Evolutionary conservation across 23 red algal genomes (phyloP).

Genomic region (Porphyridium purpureum): DNA sequence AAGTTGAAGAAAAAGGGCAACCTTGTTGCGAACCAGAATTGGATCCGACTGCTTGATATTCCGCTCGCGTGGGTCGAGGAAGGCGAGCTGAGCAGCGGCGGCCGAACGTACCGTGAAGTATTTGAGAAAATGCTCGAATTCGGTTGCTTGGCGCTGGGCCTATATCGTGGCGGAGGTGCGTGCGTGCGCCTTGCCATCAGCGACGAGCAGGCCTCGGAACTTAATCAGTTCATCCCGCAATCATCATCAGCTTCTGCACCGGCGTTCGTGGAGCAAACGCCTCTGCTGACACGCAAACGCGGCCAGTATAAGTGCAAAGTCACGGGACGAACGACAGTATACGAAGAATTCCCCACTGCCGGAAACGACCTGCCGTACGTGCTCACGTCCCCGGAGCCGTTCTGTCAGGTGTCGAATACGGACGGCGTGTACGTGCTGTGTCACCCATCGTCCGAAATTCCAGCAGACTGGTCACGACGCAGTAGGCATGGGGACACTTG

Average conservation of each 20-base stretch:
- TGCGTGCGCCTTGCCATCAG: constrained; percentile 25
- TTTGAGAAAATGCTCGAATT: constrained; percentile 36
- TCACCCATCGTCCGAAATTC: constrained; percentile 19
- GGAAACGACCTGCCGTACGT: constrained; percentile 60
- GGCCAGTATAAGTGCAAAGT: too few species aligned
- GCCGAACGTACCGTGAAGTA: constrained; percentile 39
- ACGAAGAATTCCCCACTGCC: too few species aligned
- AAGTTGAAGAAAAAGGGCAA: too few species aligned
- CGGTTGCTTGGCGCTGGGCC: constrained; percentile 25
- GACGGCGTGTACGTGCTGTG: constrained; percentile 61
- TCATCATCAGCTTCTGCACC: too few species aligned
- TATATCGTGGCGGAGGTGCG: constrained; percentile 45
- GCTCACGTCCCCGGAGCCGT: constrained; percentile 41
- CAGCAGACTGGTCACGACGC: constrained; percentile 37
- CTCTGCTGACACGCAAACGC: too few species aligned
- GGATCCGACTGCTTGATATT: constrained; percentile 35
- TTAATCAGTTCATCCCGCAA: too few species aligned
- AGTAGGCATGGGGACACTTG: too few species aligned
- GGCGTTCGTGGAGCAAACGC: too few species aligned
- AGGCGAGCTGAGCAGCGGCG: constrained; percentile 14
- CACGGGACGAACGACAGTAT: too few species aligned
- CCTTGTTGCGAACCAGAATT: too few species aligned
- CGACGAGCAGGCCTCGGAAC: background rate
- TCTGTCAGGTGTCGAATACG: constrained; percentile 15
- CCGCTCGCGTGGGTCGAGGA: constrained; percentile 23